Evolutionary conservation across 2,329 filamentous ascomycete species (phyloP).

Genomic region (Neospermospora avenae): DNA sequence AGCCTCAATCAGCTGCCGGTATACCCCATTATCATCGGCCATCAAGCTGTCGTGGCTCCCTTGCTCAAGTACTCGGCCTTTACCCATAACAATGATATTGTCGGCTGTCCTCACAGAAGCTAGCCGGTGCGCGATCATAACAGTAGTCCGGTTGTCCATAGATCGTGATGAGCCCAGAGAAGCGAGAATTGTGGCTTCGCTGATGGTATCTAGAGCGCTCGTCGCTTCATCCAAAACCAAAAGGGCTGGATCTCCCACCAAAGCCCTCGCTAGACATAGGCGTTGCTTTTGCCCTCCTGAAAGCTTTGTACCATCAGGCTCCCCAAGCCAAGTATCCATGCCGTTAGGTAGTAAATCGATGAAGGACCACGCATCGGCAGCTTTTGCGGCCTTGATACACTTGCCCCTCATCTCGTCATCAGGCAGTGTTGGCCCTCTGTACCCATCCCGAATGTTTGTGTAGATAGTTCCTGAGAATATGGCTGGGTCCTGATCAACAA

Average conservation of each 20-base stretch:
- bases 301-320: conserved; percentile 73
- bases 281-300: conserved; percentile 59
- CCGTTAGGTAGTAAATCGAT: conserved; percentile 63
- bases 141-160: conserved; percentile 55
- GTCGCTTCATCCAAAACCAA: conserved; percentile 70
- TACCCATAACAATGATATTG: conserved; percentile 71
- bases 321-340: conserved; percentile 73
- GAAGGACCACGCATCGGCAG: conserved; percentile 68
- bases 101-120: conserved; percentile 75
- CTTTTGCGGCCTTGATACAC: conserved; percentile 59
- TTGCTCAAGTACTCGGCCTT: conserved; percentile 68
- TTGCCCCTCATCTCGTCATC: conserved; percentile 53
- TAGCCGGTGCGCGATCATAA: conserved; percentile 62
- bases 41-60: conserved; percentile 75
- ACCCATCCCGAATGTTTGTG: conserved; percentile 58
- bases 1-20: conserved; percentile 50
- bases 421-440: conserved; percentile 51
- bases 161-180: conserved; percentile 54
- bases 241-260: conserved; percentile 66
- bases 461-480: conserved; percentile 65
- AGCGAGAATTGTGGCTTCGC: conserved; percentile 49
- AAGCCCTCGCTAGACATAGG: conserved; percentile 67
- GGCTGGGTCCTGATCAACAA: conserved; percentile 67
- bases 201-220: conserved; percentile 48
- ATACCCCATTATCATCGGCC: conserved; percentile 54